Evolutionary conservation across 495 filamentous ascomycete species (phyloP).

Genomic region (Halenospora varia): DNA sequence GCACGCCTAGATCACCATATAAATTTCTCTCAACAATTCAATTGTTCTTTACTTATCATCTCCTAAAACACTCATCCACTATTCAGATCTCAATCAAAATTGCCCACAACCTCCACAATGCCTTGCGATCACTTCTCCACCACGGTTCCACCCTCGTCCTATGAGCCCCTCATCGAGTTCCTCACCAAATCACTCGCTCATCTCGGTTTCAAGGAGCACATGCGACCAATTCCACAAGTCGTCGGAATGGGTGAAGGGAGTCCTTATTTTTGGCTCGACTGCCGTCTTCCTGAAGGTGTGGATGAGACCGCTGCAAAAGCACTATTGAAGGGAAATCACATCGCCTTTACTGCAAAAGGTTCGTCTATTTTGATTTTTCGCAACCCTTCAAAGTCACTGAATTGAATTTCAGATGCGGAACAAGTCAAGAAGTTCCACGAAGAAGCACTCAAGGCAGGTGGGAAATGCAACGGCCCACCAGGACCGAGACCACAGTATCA

Average conservation of each 20-base stretch:
- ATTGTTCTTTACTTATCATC: too few species aligned
- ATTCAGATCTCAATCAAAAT: too few species aligned
- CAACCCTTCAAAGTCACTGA: not conserved
- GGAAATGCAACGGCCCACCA: slow-evolving; percentile 41
- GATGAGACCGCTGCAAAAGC: not conserved
- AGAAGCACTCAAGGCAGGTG: slow-evolving; percentile 40
- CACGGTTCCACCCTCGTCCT: slow-evolving; percentile 1
- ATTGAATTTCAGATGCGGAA: not conserved
- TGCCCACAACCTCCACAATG: slow-evolving; percentile 8
- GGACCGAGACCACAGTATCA: slow-evolving; percentile 38
- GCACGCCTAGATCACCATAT: too few species aligned
- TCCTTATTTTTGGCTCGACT: not conserved
- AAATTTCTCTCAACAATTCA: too few species aligned
- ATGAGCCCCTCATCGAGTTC: slow-evolving; percentile 5
- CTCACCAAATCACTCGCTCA: slow-evolving; percentile 5
- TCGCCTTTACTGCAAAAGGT: slow-evolving; percentile 10
- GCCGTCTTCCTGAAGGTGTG: not conserved
- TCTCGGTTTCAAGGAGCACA: slow-evolving; percentile 7
- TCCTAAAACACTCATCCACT: too few species aligned
- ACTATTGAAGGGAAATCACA: not conserved
- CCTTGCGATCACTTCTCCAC: slow-evolving; percentile 8
- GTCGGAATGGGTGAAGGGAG: slow-evolving; percentile 4
- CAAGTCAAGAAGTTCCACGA: slow-evolving; percentile 31
- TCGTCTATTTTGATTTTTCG: not conserved
- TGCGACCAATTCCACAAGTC: not conserved